A percentile compares a stretch with the other conserved stretches of the same genome.
phyloP scores from a whole-genome alignment of 176 grass and related monocot species.

The barley (Hordeum vulgare) region DNA sequence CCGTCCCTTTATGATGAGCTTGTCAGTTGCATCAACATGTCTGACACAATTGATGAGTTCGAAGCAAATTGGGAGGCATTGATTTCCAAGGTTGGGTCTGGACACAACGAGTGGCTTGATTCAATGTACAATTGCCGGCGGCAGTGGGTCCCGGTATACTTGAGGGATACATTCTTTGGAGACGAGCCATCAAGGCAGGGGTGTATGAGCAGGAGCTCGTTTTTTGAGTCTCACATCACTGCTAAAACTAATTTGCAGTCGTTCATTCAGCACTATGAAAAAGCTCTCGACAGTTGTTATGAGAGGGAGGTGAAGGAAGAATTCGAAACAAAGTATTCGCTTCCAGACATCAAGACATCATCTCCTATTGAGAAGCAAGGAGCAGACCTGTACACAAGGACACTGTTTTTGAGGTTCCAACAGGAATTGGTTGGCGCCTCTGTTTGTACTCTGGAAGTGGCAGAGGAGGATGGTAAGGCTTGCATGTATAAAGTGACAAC shows the following conservation, averaged over 20 bases:
- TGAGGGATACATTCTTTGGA: slow-evolving; percentile 49
- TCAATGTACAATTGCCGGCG: slow-evolving; percentile 44
- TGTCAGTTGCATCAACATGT: slow-evolving; percentile 29
- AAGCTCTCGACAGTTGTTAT: slow-evolving; percentile 51
- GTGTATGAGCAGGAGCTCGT: slow-evolving; percentile 46
- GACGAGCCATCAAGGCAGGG: slow-evolving; percentile 24
- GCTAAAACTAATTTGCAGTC: slow-evolving; percentile 34
- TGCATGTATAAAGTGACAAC: slow-evolving; percentile 35
- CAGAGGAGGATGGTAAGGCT: slow-evolving; percentile 24
- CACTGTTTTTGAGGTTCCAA: slow-evolving; percentile 53
- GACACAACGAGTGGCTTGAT: slow-evolving; percentile 31
- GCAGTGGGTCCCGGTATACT: slow-evolving; percentile 42
- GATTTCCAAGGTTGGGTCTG: slow-evolving; percentile 23
- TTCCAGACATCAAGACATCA: slow-evolving; percentile 48
- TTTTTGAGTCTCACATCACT: slow-evolving; percentile 47
- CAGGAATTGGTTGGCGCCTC: slow-evolving; percentile 41
- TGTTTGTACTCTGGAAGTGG: slow-evolving; percentile 25
- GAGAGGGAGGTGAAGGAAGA: slow-evolving; percentile 65
- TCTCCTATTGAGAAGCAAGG: slow-evolving; percentile 56
- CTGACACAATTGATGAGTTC: slow-evolving; percentile 37
- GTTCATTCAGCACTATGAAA: slow-evolving; percentile 64
- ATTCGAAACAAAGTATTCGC: slow-evolving; percentile 56
- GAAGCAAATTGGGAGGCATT: slow-evolving; percentile 46
- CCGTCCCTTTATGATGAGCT: slow-evolving; percentile 39
- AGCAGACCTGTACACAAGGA: slow-evolving; percentile 43